phyloP scores from a whole-genome alignment of 805 yeast genomes.

The Candida maris region DNA sequence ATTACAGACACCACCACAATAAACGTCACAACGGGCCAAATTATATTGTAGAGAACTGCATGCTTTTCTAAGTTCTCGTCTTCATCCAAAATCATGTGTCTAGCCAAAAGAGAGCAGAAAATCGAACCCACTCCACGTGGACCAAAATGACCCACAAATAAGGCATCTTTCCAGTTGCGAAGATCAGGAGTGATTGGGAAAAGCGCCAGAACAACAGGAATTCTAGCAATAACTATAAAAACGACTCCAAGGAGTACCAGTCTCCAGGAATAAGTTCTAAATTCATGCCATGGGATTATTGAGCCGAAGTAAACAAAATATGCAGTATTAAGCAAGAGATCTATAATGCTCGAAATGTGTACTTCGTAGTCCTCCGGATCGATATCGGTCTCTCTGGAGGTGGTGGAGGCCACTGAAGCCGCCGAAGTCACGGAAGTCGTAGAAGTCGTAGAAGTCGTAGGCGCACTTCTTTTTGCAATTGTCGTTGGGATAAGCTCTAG shows the following conservation, averaged over 20 bases:
- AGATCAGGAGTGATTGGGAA: slow-evolving; percentile 84
- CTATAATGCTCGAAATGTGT: slow-evolving; percentile 80
- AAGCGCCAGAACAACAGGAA: slow-evolving; percentile 74
- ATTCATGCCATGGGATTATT: slow-evolving; percentile 79
- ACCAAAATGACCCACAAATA: slow-evolving; percentile 93
- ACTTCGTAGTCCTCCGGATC: slow-evolving; percentile 50
- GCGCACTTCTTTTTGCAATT: not conserved
- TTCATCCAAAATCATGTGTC: slow-evolving; percentile 40
- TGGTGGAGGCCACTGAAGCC: not conserved
- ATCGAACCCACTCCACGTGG: slow-evolving; percentile 95
- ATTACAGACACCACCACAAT: slow-evolving; percentile 76
- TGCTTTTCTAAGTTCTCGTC: slow-evolving; percentile 13
- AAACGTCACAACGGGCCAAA: slow-evolving; percentile 85
- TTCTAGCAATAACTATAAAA: slow-evolving; percentile 68
- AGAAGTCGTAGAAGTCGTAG: not conserved
- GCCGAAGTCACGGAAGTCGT: not conserved
- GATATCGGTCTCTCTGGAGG: slow-evolving; percentile 27
- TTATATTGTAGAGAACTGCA: slow-evolving; percentile 25
- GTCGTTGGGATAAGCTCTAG: slow-evolving; percentile 6
- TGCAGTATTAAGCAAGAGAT: slow-evolving; percentile 74
- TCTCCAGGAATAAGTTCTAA: slow-evolving; percentile 78
- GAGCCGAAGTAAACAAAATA: slow-evolving; percentile 90
- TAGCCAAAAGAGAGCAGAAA: slow-evolving; percentile 76
- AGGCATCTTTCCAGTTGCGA: slow-evolving; percentile 88
- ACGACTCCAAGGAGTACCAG: slow-evolving; percentile 70